Conservation (phyloP, 192 early-diverging fungal species). For the Mortierella antarctica region DNA sequence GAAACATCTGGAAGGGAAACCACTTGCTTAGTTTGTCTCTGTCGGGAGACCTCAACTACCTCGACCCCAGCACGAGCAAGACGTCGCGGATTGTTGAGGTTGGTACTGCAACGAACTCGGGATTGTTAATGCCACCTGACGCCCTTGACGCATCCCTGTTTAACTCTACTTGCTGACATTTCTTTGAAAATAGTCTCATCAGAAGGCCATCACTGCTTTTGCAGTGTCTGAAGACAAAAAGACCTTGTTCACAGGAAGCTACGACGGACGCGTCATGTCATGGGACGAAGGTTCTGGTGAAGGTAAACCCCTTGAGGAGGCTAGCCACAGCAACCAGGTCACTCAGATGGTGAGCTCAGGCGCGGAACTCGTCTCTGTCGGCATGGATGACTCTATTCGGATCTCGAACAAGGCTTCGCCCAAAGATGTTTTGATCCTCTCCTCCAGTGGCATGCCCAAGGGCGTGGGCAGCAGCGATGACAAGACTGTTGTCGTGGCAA, state of each 20-base stretch:
- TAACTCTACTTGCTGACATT: constrained; percentile 21
- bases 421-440: constrained; percentile 57
- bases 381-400: constrained; percentile 83
- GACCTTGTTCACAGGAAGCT: constrained; percentile 87
- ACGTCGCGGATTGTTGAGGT: constrained; percentile 67
- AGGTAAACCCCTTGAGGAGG: constrained; percentile 63
- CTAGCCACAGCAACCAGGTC: constrained; percentile 83
- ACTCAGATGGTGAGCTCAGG: constrained; percentile 62
- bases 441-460: constrained; percentile 62
- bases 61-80: constrained; percentile 69
- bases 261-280: constrained; percentile 89
- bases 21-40: constrained; percentile 83
- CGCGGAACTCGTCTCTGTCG: constrained; percentile 65
- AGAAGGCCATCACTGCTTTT: constrained; percentile 86
- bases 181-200: constrained; percentile 72
- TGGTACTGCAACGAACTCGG: neutral
- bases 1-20: constrained; percentile 87
- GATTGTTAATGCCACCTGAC: neutral
- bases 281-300: constrained; percentile 69
- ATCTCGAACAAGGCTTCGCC: constrained; percentile 17
- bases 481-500: constrained; percentile 64
- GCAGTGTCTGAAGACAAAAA: constrained; percentile 58
- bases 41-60: constrained; percentile 88
- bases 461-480: constrained; percentile 61
- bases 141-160: neutral